Percentiles rank a stretch among this genome's conserved stretches.
Conservation (phyloP, 2,329 filamentous ascomycete species). For the Escovopsis weberi region DNA sequence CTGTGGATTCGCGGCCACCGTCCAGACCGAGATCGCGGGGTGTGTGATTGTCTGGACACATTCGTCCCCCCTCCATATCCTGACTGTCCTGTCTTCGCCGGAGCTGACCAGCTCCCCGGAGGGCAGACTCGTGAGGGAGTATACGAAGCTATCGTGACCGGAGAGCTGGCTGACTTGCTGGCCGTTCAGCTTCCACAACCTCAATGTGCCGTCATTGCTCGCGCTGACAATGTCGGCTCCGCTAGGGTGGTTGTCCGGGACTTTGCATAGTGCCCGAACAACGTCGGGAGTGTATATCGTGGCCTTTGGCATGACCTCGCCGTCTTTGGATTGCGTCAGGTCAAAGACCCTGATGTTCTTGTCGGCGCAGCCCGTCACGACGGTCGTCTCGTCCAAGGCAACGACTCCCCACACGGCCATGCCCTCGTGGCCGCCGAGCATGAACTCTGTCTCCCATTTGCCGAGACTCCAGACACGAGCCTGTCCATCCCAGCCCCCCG, state of each 20-base stretch:
- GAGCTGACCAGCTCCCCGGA: slow-evolving; percentile 81
- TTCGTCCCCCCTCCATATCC: slow-evolving; percentile 69
- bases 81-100: slow-evolving; percentile 85
- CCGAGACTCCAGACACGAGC: slow-evolving; percentile 76
- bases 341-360: slow-evolving; percentile 77
- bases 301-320: slow-evolving; percentile 35
- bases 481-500: slow-evolving; percentile 85
- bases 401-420: slow-evolving; percentile 81
- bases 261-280: slow-evolving; percentile 71
- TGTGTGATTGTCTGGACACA: slow-evolving; percentile 95
- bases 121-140: slow-evolving; percentile 63
- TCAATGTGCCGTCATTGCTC: slow-evolving; percentile 80
- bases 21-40: slow-evolving; percentile 93
- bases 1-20: slow-evolving; percentile 65
- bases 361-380: slow-evolving; percentile 89
- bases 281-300: slow-evolving; percentile 60
- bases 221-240: slow-evolving; percentile 90
- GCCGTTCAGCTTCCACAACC: slow-evolving; percentile 74
- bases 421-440: slow-evolving; percentile 62
- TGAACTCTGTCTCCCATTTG: slow-evolving; percentile 64
- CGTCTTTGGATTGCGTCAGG: slow-evolving; percentile 44
- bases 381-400: slow-evolving; percentile 61
- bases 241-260: slow-evolving; percentile 62
- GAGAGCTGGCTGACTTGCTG: slow-evolving; percentile 61
- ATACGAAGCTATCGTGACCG: slow-evolving; percentile 92